A percentile compares a stretch with the other conserved stretches of the same genome.
phyloP scores from a whole-genome alignment of 1,139 yeast species.

The Petasospora rhodanensis region DNA sequence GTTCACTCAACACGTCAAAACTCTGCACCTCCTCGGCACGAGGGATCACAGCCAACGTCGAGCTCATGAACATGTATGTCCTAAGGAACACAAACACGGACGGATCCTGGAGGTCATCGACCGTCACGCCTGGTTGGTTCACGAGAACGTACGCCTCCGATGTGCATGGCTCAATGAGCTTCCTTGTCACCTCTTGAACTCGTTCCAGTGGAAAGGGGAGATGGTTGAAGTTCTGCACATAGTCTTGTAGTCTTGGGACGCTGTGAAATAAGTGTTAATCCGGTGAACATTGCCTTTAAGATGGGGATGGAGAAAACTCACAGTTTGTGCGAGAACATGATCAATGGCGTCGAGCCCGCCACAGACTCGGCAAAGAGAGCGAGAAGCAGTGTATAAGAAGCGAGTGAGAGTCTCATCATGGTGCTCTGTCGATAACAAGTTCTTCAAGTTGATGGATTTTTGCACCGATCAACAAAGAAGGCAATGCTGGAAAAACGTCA shows the following conservation, averaged over 20 bases:
- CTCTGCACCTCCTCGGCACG: slow-evolving; percentile 44
- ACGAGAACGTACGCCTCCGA: slow-evolving; percentile 68
- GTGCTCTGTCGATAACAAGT: no score
- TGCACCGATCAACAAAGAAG: no score
- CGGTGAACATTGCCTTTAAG: no score
- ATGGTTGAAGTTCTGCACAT: slow-evolving; percentile 21
- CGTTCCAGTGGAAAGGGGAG: slow-evolving; percentile 28
- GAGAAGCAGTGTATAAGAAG: no score
- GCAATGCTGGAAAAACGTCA: no score
- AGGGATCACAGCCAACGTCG: slow-evolving; percentile 62
- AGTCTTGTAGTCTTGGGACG: slow-evolving; percentile 25
- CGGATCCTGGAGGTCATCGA: slow-evolving; percentile 48
- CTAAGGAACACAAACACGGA: slow-evolving; percentile 50
- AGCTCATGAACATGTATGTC: slow-evolving; percentile 51
- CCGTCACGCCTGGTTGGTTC: slow-evolving; percentile 63
- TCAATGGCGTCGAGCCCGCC: slow-evolving; percentile 28
- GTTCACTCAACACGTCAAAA: slow-evolving; percentile 40
- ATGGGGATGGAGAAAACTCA: no score
- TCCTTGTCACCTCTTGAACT: slow-evolving; percentile 44
- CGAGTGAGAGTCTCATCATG: no score
- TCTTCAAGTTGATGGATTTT: no score
- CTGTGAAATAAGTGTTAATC: no score
- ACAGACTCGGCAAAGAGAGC: no score
- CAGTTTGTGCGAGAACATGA: slow-evolving; percentile 34
- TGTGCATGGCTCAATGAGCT: slow-evolving; percentile 54